Percentiles rank a stretch among this genome's conserved stretches.
These are phyloP conservation scores for Pisolithus orientalis DNA, from an alignment of 768 basidiomycete species.

Conservation along the genomic window DNA sequence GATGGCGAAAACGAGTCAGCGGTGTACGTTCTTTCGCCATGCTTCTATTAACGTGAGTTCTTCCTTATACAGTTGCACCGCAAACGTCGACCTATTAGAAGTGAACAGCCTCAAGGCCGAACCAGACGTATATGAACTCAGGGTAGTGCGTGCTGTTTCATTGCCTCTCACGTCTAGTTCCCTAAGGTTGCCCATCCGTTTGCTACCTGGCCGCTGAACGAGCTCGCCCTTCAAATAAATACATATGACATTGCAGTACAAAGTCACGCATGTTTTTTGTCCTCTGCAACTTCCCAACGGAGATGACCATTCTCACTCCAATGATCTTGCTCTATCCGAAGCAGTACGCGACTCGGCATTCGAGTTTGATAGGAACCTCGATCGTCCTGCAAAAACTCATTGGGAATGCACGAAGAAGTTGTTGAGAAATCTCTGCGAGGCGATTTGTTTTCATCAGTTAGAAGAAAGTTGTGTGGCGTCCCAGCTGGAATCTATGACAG, in stretches of 20 bases:
- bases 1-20: no score
- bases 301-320: slow-evolving; percentile 20
- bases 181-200: neutral
- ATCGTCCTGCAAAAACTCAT: slow-evolving; percentile 2
- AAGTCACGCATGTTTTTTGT: slow-evolving; percentile 35
- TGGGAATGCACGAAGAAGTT: slow-evolving; percentile 26
- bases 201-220: neutral
- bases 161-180: no score
- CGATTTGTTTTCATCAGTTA: slow-evolving; percentile 1
- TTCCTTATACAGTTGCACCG: no score
- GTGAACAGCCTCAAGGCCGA: no score
- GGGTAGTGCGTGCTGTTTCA: no score
- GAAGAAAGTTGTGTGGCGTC: slow-evolving; percentile 5
- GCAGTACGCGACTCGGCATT: slow-evolving; percentile 13
- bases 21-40: no score
- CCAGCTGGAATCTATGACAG: slow-evolving; percentile 15
- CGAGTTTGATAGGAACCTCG: slow-evolving; percentile 10
- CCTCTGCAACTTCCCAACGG: slow-evolving; percentile 33
- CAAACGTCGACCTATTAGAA: no score
- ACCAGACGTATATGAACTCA: no score
- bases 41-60: no score
- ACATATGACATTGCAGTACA: slow-evolving; percentile 15
- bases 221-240: neutral
- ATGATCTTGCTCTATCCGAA: slow-evolving; percentile 23
- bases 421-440: slow-evolving; percentile 10